These are phyloP conservation scores for Echinosophora koreensis DNA, from an alignment of 306 rosid species.

Conservation along the genomic window DNA sequence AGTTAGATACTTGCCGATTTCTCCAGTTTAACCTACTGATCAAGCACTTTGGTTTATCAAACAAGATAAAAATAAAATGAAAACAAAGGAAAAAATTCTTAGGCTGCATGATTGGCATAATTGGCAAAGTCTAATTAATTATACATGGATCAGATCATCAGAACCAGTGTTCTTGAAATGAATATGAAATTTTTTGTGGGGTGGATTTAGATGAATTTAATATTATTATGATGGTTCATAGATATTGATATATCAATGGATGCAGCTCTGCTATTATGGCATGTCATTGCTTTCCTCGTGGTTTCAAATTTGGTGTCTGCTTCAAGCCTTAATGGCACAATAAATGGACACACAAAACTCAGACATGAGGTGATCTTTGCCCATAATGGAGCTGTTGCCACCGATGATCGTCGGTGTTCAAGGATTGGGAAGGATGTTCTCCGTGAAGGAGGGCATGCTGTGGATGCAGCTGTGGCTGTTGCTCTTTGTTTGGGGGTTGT, in stretches of 20 bases:
- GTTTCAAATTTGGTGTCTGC: constrained; percentile 43
- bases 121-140: background rate
- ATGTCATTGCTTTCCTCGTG: constrained; percentile 43
- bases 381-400: constrained; percentile 74
- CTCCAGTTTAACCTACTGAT: background rate
- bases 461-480: constrained; percentile 85
- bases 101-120: background rate
- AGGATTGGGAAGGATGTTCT: constrained; percentile 66
- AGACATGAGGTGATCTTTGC: constrained; percentile 62
- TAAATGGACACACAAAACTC: constrained; percentile 17
- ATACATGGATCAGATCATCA: background rate
- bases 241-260: constrained; percentile 1
- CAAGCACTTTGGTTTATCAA: background rate
- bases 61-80: background rate
- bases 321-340: constrained; percentile 36
- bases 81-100: background rate
- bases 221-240: constrained; percentile 9
- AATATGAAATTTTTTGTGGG: background rate
- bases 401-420: constrained; percentile 76
- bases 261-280: constrained; percentile 57
- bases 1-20: too few species aligned
- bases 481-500: constrained; percentile 88
- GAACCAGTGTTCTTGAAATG: background rate
- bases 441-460: constrained; percentile 78
- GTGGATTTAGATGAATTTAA: background rate